phyloP scores from a whole-genome alignment of 1,139 yeast species.

The Pichia sp. region DNA sequence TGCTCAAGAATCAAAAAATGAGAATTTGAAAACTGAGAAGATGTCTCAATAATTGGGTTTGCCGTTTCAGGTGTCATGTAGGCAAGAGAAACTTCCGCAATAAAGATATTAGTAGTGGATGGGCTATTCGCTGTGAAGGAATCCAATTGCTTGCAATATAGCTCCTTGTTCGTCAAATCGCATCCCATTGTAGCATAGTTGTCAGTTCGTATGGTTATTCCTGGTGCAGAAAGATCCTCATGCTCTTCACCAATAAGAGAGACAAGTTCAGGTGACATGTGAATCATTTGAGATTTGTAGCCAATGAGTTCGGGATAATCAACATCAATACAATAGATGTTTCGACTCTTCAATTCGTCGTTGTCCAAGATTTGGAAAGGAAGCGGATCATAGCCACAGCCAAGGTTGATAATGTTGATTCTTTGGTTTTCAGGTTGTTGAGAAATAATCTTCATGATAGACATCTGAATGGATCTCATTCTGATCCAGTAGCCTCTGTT shows the following conservation, averaged over 20 bases:
- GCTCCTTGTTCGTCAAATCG: conserved; percentile 47
- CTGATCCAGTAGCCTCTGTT: conserved; percentile 83
- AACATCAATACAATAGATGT: conserved; percentile 55
- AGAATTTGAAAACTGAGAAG: conserved; percentile 41
- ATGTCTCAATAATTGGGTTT: conserved; percentile 51
- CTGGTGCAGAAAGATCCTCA: conserved; percentile 14
- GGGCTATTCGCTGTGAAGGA: conserved; percentile 23
- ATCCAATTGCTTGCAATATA: conserved; percentile 35
- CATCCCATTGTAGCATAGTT: conserved; percentile 64
- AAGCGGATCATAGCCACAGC: conserved; percentile 78
- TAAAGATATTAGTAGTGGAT: conserved; percentile 44
- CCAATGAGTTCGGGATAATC: conserved; percentile 66
- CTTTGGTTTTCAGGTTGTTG: conserved; percentile 14
- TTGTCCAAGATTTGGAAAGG: conserved; percentile 58
- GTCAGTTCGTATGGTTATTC: conserved; percentile 34
- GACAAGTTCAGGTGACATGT: conserved; percentile 39
- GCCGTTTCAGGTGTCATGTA: conserved; percentile 69
- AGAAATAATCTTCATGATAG: conserved; percentile 40
- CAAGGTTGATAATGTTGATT: conserved; percentile 53
- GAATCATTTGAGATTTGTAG: conserved; percentile 47
- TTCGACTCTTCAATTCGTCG: conserved; percentile 17
- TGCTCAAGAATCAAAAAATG: conserved; percentile 70
- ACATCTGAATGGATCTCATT: conserved; percentile 58
- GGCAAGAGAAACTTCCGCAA: conserved; percentile 80
- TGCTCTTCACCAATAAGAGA: conserved; percentile 33